Conservation (phyloP, 495 filamentous ascomycete species). For the Cryomyces antarcticus region DNA sequence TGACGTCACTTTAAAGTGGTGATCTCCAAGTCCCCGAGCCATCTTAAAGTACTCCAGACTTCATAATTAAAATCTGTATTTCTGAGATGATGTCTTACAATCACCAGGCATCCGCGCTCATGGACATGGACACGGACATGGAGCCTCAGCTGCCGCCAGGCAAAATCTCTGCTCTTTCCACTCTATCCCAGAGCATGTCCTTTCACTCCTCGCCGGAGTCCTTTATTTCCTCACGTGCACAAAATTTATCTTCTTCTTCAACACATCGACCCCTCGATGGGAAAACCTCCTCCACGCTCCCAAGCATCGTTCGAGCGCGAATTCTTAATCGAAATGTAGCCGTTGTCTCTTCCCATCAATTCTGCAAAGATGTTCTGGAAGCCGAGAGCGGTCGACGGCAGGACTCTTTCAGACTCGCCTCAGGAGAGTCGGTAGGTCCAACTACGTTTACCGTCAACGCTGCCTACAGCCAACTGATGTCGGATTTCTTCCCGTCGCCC, state of each 20-base stretch:
- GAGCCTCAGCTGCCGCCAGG: conserved; percentile 1
- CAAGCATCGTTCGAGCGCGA: conserved; percentile 1
- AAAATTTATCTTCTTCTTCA: neutral
- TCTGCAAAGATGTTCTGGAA: neutral
- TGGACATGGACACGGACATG: too few species aligned
- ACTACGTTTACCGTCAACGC: neutral
- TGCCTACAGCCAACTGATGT: conserved; percentile 2
- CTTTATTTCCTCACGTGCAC: conserved; percentile 1
- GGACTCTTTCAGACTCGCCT: too few species aligned
- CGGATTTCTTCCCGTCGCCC: conserved; percentile 4
- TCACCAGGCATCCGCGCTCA: too few species aligned
- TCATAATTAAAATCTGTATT: too few species aligned
- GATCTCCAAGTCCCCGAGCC: too few species aligned
- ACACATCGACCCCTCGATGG: too few species aligned
- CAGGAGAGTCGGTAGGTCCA: too few species aligned
- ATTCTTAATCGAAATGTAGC: conserved; percentile 6
- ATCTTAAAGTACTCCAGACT: too few species aligned
- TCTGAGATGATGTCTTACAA: too few species aligned
- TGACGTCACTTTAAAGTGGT: too few species aligned
- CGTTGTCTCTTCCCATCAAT: conserved; percentile 2
- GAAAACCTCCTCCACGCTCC: neutral
- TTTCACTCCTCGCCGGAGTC: conserved; percentile 6
- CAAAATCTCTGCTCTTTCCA: neutral
- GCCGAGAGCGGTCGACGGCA: neutral
- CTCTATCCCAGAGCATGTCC: conserved; percentile 2